Base-by-base conservation (phyloP, 257 asterid genomes). In the Nicotiana noctiflora region DNA sequence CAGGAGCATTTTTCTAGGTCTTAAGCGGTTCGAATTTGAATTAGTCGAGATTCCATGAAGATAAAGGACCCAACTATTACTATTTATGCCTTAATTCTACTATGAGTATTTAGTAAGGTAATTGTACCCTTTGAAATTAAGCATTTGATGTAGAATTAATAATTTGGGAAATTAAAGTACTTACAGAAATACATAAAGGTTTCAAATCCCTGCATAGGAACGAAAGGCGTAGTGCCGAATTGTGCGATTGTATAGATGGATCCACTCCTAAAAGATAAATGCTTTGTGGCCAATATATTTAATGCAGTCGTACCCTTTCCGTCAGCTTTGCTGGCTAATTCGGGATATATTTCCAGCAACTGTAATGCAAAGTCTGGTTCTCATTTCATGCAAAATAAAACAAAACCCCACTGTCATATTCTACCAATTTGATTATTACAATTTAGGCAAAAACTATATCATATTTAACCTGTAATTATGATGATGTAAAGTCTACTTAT, bases 271-370 rank as follows among this genome's bases (percentile, higher is more conserved):
- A 77, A 77, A 12, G 70, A 77, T 6, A 31, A 40, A 14, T 57
- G 56, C 10, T 46, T n/a, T 15, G 81, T 21, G 19, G 84, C 84
- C 77, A 82, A 75, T 65, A 82, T 3, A 63, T 52, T 34, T 13
- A 82, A 37, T 3, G 84, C 77, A 11, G 70, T 76, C 25, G 3
- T 13, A 25, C 77, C 81, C 8, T 51, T 21, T 3, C 27, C n/a
- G 6, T 76, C 53, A 0, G 4, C 53, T 76, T 19, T 64, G 0
- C 4, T 14, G 29, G 81, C 84, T 19, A 82, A 75, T 15, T 76
- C 27, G 4, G 78, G 70, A 52, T 76, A 82, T 4, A 46, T 51
- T 8, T 32, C 49, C 53, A 32, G 3, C 32, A 82, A 51, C 10
- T 57, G 44, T 21, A 82, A 29, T 15, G 81, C 84, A 37, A 82